A percentile compares a stretch with the other conserved stretches of the same genome.
Evolutionary conservation across 257 asterid genomes (phyloP).

Genomic region (Buddleja alternifolia): DNA sequence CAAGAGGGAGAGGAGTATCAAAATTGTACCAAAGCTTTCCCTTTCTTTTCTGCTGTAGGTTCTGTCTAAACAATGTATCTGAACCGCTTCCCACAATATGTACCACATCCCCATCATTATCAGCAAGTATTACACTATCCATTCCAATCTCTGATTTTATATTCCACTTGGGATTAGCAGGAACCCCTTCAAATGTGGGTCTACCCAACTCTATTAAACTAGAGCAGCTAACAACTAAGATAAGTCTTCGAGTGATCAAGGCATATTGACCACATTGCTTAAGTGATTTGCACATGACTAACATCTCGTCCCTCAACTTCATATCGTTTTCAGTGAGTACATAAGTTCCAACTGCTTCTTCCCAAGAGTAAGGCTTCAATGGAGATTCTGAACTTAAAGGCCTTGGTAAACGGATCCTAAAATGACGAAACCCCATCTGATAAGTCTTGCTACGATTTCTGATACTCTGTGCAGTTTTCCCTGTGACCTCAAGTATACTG

Average conservation of each 20-base stretch:
- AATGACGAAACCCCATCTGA: conserved; percentile 56
- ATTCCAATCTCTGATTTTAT: conserved; percentile 61
- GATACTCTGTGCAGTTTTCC: conserved; percentile 97
- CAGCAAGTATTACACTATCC: conserved; percentile 82
- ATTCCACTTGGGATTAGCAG: conserved; percentile 75
- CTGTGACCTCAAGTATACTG: conserved; percentile 95
- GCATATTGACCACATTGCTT: conserved; percentile 62
- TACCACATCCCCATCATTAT: conserved; percentile 60
- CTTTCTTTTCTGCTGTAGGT: conserved; percentile 41
- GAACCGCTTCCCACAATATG: conserved; percentile 85
- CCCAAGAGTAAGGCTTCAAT: conserved; percentile 85
- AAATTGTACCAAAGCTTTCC: conserved; percentile 51
- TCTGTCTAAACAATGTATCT: conserved; percentile 54
- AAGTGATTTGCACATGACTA: conserved; percentile 75
- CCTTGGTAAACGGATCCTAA: conserved; percentile 87
- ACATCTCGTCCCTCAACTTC: conserved; percentile 56
- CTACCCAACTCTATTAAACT: conserved; percentile 56
- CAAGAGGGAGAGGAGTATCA: conserved; percentile 62
- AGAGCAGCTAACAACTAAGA: conserved; percentile 75
- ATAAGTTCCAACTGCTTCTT: conserved; percentile 87
- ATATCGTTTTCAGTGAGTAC: conserved; percentile 62
- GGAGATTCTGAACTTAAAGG: conserved; percentile 71
- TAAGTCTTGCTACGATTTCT: conserved; percentile 86
- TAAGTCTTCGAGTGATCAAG: conserved; percentile 58
- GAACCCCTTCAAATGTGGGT: conserved; percentile 76